Base-by-base conservation (phyloP, 139 green algal genomes). In the Gonium pectorale region DNA sequence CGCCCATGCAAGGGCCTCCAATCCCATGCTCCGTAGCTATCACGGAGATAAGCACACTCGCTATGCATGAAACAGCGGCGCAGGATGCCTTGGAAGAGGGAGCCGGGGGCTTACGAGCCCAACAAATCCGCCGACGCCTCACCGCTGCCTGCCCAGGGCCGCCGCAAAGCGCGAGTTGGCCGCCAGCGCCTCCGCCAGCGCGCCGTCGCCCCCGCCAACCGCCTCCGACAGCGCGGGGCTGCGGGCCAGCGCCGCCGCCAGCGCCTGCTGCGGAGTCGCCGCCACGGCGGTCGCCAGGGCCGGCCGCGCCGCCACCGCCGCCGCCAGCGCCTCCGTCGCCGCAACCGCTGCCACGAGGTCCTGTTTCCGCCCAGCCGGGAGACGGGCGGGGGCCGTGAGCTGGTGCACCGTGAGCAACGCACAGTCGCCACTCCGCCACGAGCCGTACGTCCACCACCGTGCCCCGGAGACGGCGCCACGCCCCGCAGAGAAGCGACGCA, bases 161-260 rank as follows among this genome's bases (percentile, higher is more conserved):
- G 40, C 40, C 26, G 67, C 67, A 41, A 74, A 74, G 8, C 69
- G 69, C 69, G n/a, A 6, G 69, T 79, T 79, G 44, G 27, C n/a
- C 1, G 64, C 43, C 44, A 79, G 17, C 40, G 67, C 67, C 67
- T 40, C 40, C 67, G 6, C 40, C 67, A 74, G 67, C 26, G 33
- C 44, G n/a, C 9, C 13, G n/a, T 64, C 46, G 1, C 44, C 4
- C n/a, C n/a, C n/a, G 3, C 44, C 69, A 29, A 79, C 5, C 69
- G 52, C 11, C 33, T n/a, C n/a, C 11, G 44, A 44, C 44, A 79
- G 44, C 27, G 46, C 22, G 44, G 35, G n/a, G 69, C 13, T 46
- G 44, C 69, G 44, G 29, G 7, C 46, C 44, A 79, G 69, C 69
- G n/a, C 44, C 69, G 67, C 67, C 17, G 67, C 67, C 67, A 74